Base-by-base conservation (phyloP, 2,329 filamentous ascomycete genomes). In the Hymenoscyphus fructigenus region DNA sequence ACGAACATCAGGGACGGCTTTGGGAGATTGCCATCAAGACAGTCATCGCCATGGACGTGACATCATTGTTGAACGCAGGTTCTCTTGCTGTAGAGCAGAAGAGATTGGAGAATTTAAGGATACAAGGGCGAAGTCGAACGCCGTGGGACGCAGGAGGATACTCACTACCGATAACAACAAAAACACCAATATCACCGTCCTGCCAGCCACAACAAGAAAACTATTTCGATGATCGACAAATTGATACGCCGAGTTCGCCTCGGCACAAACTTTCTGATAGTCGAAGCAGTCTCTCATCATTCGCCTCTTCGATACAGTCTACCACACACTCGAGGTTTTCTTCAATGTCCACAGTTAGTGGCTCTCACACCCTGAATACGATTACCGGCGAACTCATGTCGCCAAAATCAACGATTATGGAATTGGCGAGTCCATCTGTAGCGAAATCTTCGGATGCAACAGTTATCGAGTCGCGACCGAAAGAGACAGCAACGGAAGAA, bases 101-200 rank as follows among this genome's bases (percentile, higher is more conserved):
- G 64, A 66, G 64, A 44, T 57, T 58, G 53, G 66, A 66, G 23
- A 63, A 58, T 20, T 67, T 65, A 20, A 68, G 62, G 41, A 64
- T 63, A 38, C 12, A 14, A 17, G 65, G 68, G n/a, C 65, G 71
- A 44, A 76, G 68, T 68, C 69, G 75, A 59, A 76, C 73, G 10
- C 75, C 75, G 53, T 76, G 75, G 75, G 75, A 77, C 65, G 75
- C 75, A 23, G 75, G 73, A 61, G 75, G 75, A 53, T 77, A 77
- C 69, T 72, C 75, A 65, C 65, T 77, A 55, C 75, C 74, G 7
- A 69, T 76, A 36, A 73, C 59, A 12, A 44, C 64, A 23, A 61
- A 53, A 20, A 36, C 57, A 32, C 55, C 58, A 36, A 64, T 63
- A 41, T 65, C 63, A 20, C 67, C 68, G 29, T 57, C 69, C 14